Evolutionary conservation across 805 yeast genomes (phyloP).

Genomic region (Pichia insulana): DNA sequence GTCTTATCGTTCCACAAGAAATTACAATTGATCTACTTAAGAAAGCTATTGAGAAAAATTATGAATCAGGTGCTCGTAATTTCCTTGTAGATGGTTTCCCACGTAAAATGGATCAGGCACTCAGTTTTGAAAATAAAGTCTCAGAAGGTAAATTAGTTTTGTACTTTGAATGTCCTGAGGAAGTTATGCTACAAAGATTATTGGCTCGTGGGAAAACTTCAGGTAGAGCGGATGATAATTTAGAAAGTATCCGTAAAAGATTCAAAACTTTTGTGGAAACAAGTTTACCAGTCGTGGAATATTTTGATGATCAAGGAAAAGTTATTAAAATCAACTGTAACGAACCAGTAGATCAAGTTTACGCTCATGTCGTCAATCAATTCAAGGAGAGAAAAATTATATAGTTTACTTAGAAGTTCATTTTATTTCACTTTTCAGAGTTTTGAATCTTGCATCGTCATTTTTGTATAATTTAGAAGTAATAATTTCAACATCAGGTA

Average conservation of each 20-base stretch:
- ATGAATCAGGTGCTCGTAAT: conserved; percentile 42
- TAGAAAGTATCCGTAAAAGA: conserved; percentile 83
- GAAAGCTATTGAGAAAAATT: conserved; percentile 60
- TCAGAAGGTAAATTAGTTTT: conserved; percentile 65
- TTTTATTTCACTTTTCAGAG: conserved; percentile 17
- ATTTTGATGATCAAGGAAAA: conserved; percentile 61
- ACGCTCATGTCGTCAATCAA: conserved; percentile 56
- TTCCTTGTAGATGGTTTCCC: conserved; percentile 96
- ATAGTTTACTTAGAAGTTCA: conserved; percentile 1
- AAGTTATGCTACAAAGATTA: conserved; percentile 75
- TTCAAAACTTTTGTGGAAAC: conserved; percentile 81
- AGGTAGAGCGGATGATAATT: conserved; percentile 90
- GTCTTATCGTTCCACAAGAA: conserved; percentile 87
- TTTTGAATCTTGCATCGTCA: conserved; percentile 15
- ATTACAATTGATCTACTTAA: conserved; percentile 78
- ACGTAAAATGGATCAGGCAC: conserved; percentile 95
- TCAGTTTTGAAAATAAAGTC: conserved; percentile 75
- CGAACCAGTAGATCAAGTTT: conserved; percentile 72
- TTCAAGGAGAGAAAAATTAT: conserved; percentile 37
- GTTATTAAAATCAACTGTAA: conserved; percentile 78
- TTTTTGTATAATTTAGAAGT: conserved; percentile 7
- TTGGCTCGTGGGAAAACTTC: conserved; percentile 89
- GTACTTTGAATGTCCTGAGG: conserved; percentile 76
- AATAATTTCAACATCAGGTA: conserved; percentile 7
- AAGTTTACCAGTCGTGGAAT: conserved; percentile 87